These are phyloP conservation scores for Fusarium robinianum DNA, from an alignment of 2,329 filamentous ascomycete genomes.

Conservation along the genomic window DNA sequence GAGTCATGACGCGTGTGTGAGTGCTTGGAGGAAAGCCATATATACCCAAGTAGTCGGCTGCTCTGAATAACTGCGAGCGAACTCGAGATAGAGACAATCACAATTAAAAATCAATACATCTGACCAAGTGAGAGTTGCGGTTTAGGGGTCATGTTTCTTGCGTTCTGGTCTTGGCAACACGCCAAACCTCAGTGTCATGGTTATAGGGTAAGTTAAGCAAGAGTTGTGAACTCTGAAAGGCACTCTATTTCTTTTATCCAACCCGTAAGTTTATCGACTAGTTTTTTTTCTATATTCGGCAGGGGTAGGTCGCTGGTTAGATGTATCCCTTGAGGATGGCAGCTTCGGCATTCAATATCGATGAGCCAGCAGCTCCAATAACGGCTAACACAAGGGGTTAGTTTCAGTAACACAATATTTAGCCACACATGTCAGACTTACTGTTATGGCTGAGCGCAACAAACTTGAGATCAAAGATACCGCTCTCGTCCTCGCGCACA, in stretches of 20 bases:
- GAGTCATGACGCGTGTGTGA: too few species aligned
- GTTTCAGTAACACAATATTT: background rate
- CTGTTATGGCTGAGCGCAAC: conserved; percentile 85
- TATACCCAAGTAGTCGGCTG: too few species aligned
- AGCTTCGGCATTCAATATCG: conserved; percentile 91
- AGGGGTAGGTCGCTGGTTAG: too few species aligned
- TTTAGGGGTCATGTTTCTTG: too few species aligned
- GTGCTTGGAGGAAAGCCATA: too few species aligned
- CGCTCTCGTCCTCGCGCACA: conserved; percentile 81
- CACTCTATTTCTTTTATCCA: conserved; percentile 6
- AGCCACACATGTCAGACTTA: conserved; percentile 44
- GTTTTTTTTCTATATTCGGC: background rate
- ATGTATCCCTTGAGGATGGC: conserved; percentile 87
- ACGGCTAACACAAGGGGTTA: conserved; percentile 59
- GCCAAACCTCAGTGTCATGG: too few species aligned
- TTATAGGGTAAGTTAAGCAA: background rate
- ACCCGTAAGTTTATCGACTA: conserved; percentile 4
- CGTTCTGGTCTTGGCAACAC: too few species aligned
- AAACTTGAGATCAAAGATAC: conserved; percentile 94
- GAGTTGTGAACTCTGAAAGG: conserved; percentile 6
- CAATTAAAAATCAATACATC: too few species aligned
- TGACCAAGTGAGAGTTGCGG: too few species aligned
- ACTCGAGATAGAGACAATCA: too few species aligned
- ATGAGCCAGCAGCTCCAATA: conserved; percentile 94
- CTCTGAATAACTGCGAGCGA: too few species aligned